phyloP scores from a whole-genome alignment of 2,329 filamentous ascomycete species.

The Thielaviopsis populi region DNA sequence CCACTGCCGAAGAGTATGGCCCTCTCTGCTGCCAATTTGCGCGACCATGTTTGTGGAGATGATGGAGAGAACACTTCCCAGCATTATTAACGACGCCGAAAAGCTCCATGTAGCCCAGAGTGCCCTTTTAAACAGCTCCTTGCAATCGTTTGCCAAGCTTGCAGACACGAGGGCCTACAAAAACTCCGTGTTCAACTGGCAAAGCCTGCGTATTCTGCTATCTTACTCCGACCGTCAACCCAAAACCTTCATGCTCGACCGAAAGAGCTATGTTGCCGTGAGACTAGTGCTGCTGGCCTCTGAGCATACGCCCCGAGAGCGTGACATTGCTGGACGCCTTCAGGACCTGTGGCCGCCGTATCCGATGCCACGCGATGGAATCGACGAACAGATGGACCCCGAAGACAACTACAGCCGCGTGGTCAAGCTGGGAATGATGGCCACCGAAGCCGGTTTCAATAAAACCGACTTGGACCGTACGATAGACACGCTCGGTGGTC shows the following conservation, averaged over 20 bases:
- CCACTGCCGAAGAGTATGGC: slow-evolving; percentile 20
- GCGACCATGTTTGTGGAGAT: slow-evolving; percentile 23
- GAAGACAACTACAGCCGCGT: slow-evolving; percentile 41
- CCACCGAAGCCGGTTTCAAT: slow-evolving; percentile 42
- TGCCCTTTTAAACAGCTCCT: slow-evolving; percentile 25
- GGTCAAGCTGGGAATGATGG: slow-evolving; percentile 37
- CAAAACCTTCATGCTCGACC: slow-evolving; percentile 36
- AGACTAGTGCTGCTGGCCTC: slow-evolving; percentile 37
- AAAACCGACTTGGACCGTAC: slow-evolving; percentile 32
- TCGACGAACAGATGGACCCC: slow-evolving; percentile 38
- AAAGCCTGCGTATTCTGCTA: slow-evolving; percentile 40
- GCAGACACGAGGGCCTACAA: slow-evolving; percentile 23
- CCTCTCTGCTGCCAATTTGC: slow-evolving; percentile 22
- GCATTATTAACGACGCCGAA: slow-evolving; percentile 11
- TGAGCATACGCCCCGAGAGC: slow-evolving; percentile 37
- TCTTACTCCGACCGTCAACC: slow-evolving; percentile 34
- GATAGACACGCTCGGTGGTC: slow-evolving; percentile 39
- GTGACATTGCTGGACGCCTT: slow-evolving; percentile 33
- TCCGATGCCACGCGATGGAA: slow-evolving; percentile 40
- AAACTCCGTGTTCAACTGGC: slow-evolving; percentile 38
- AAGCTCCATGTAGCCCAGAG: slow-evolving; percentile 22
- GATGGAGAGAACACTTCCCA: slow-evolving; percentile 21
- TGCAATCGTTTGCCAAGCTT: slow-evolving; percentile 24
- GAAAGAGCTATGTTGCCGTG: slow-evolving; percentile 39
- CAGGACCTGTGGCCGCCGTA: slow-evolving; percentile 46